phyloP scores from a whole-genome alignment of 257 asterid species.

The Forsythia suspensa region DNA sequence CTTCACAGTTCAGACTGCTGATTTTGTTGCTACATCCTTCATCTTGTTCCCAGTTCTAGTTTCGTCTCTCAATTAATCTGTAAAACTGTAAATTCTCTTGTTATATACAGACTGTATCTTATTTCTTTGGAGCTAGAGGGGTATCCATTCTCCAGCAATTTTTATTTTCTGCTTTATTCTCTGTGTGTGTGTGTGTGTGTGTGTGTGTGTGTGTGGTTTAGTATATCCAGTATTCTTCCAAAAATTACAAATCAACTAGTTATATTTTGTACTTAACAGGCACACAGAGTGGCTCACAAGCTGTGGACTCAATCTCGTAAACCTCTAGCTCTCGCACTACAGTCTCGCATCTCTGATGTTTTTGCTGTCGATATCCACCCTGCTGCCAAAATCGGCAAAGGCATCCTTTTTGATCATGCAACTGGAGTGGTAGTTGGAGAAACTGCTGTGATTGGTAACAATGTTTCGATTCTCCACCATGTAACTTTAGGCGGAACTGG shows the following conservation, averaged over 20 bases:
- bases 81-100: no score
- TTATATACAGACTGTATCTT: no score
- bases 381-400: slow-evolving; percentile 63
- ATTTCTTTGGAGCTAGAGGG: no score
- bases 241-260: background rate
- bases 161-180: no score
- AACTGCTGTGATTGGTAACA: slow-evolving; percentile 71
- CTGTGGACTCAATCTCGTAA: slow-evolving; percentile 65
- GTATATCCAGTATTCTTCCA: background rate
- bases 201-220: no score
- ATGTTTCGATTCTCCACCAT: slow-evolving; percentile 72
- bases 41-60: background rate
- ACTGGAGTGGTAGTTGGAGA: slow-evolving; percentile 76
- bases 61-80: background rate
- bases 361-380: slow-evolving; percentile 75
- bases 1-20: background rate
- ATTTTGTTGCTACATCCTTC: background rate
- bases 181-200: no score
- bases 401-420: slow-evolving; percentile 71
- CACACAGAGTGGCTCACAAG: slow-evolving; percentile 66
- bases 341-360: slow-evolving; percentile 70
- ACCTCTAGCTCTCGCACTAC: slow-evolving; percentile 65
- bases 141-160: no score
- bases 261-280: slow-evolving; percentile 31
- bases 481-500: slow-evolving; percentile 75